Evolutionary conservation across 2,329 filamentous ascomycete genomes (phyloP), one percentile per base, ranked within the genome.

Genomic region (Didymella sp.): DNA sequence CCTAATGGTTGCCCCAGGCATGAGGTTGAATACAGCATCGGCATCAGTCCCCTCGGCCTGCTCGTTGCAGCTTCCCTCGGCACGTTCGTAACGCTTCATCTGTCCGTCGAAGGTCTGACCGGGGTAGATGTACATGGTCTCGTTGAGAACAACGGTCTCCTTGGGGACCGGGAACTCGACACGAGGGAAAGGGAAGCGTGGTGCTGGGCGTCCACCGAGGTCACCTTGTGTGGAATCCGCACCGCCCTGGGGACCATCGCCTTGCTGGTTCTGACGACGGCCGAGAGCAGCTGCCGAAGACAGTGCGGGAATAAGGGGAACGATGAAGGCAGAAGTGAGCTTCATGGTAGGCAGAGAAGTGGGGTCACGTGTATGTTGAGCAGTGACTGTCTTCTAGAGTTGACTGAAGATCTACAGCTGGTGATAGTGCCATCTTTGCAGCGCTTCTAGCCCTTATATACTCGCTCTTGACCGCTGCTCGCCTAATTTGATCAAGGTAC

Each of bases 21-120:
- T 41, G 6, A 69, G 53, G 44, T 69, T 69, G 51, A 69, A 69
- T 1, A 69, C 66, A 45, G 66, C 58, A 53, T 69, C 66, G 6
- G 66, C 66, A 24, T 69, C 66, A 11, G 63, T 69, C 28, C 64
- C 66, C 33, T 69, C 66, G 3, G 66, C 66, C 45, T 69, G 66
- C 28, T 69, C 66, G 35, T 64, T 67, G 43, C 66, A 69, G 38
- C 61, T 64, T 15, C 66, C 66, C 33, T 69, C 64, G 8, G 43
- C 55, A 30, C 64, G 64, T 58, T 69, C 66, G 24, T 69, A 69
- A 30, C 66, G 64, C 60, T 67, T 69, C 66, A 69, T 69, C 42
- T 67, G 57, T 21, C 66, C 66, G 43, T 69, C 66, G 8, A 67
- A 69, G 22, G 67, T 59, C 51, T 69, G 54, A 2, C 66, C 66